phyloP scores from a whole-genome alignment of 140 eudicot genomes.

The Bidens hawaiensis region DNA sequence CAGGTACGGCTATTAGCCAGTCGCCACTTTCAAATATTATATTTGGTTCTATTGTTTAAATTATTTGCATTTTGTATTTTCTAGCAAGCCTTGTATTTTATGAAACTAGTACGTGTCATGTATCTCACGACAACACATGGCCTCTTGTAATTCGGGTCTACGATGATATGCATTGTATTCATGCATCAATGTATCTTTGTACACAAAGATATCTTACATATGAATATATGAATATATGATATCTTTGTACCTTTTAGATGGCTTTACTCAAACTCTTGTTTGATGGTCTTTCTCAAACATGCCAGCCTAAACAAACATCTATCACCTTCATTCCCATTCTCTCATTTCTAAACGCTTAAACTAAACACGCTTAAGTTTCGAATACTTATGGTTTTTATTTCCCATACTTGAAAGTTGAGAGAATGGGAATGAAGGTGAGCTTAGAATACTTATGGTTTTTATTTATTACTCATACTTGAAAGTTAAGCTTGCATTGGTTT shows the following conservation, averaged over 20 bases:
- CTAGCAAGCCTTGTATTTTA: not conserved
- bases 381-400: not conserved
- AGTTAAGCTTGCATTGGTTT: not conserved
- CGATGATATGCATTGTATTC: conserved; percentile 2
- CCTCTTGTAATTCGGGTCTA: not conserved
- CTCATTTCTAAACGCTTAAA: not conserved
- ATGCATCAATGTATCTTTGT: not conserved
- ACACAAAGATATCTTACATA: not conserved
- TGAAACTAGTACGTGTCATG: conserved; percentile 2
- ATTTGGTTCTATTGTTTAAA: not conserved
- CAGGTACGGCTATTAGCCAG: conserved; percentile 49
- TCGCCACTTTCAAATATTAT: not conserved
- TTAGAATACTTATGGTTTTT: not conserved
- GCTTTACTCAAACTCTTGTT: not conserved
- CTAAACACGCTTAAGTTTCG: not conserved
- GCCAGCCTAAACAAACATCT: not conserved
- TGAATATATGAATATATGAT: no score
- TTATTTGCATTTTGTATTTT: not conserved
- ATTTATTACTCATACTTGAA: no score
- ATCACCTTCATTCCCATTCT: not conserved
- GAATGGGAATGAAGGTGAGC: no score
- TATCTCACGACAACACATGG: not conserved
- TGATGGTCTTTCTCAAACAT: not conserved
- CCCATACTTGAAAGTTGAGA: no score
- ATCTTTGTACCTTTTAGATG: no score